Evolutionary conservation across 176 grass and related monocot species (phyloP).

Genomic region (Avena atlantica): DNA sequence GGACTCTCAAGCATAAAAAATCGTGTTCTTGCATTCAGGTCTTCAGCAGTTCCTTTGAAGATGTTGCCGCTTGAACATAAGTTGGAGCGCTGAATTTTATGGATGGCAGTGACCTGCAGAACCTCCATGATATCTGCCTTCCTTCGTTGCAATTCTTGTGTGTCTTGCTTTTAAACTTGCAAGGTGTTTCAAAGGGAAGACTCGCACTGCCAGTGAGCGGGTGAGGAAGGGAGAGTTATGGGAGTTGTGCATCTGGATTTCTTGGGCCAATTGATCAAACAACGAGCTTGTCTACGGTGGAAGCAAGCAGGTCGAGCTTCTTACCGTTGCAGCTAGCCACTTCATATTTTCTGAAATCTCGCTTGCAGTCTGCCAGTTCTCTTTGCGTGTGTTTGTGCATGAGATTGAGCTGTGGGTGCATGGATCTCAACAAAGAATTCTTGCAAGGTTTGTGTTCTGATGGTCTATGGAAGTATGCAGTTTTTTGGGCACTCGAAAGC

Average conservation of each 20-base stretch:
- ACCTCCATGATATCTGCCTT: background rate
- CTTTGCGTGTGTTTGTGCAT: conserved; percentile 31
- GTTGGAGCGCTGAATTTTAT: conserved; percentile 11
- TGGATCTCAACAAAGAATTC: conserved; percentile 29
- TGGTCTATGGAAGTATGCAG: conserved; percentile 67
- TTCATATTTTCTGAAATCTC: conserved; percentile 23
- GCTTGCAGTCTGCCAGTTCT: conserved; percentile 5
- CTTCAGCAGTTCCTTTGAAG: conserved; percentile 13
- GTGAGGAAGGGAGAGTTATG: conserved; percentile 54
- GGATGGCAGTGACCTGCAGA: background rate
- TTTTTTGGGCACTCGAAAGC: conserved; percentile 63
- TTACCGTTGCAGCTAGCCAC: conserved; percentile 68
- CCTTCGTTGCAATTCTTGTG: conserved; percentile 6
- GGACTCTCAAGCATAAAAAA: background rate
- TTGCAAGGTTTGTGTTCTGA: conserved; percentile 67
- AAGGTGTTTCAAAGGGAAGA: conserved; percentile 12
- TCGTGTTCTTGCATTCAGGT: conserved; percentile 1
- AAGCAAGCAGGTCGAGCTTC: conserved; percentile 78
- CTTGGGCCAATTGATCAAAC: conserved; percentile 63
- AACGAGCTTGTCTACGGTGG: conserved; percentile 67
- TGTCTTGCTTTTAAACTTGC: conserved; percentile 31
- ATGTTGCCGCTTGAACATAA: conserved; percentile 60
- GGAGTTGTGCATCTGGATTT: conserved; percentile 60
- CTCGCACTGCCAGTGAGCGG: background rate
- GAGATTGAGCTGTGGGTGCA: background rate